Evolutionary conservation across 2,329 filamentous ascomycete genomes (phyloP).

Genomic region (Ophiocordyceps unilateralis): DNA sequence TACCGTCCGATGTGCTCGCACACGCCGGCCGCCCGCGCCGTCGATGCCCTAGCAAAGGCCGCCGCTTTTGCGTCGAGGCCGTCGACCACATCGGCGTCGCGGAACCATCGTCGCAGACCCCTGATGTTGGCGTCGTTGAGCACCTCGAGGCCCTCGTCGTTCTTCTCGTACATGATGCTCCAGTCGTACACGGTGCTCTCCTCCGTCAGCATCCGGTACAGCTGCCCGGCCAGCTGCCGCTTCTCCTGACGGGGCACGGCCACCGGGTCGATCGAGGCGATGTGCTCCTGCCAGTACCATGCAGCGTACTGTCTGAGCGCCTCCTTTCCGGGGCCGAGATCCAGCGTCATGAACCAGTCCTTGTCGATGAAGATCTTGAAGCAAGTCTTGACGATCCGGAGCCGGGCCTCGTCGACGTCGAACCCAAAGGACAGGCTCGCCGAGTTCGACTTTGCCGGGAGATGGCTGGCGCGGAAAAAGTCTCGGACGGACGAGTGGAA

Average conservation of each 20-base stretch:
- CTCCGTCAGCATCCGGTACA: constrained; percentile 21
- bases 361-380: constrained; percentile 21
- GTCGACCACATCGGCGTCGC: constrained; percentile 14
- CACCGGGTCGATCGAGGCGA: constrained; percentile 15
- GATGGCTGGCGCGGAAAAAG: constrained; percentile 17
- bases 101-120: constrained; percentile 18
- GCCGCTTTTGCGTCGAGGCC: constrained; percentile 12
- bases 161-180: constrained; percentile 22
- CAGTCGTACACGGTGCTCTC: constrained; percentile 19
- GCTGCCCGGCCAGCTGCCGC: constrained; percentile 13
- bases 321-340: constrained; percentile 11
- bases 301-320: constrained; percentile 22
- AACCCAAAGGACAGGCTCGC: constrained; percentile 15
- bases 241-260: constrained; percentile 13
- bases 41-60: constrained; percentile 13
- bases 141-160: constrained; percentile 23
- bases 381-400: constrained; percentile 21
- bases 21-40: constrained; percentile 12
- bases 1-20: constrained; percentile 20
- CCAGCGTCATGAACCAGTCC: constrained; percentile 11
- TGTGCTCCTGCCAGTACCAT: constrained; percentile 27
- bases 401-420: constrained; percentile 14
- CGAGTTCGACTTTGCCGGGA: constrained; percentile 6
- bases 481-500: constrained; percentile 22
- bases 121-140: constrained; percentile 21